Conservation (phyloP, 495 filamentous ascomycete genomes). For the Aspergillus saccharolyticus region DNA sequence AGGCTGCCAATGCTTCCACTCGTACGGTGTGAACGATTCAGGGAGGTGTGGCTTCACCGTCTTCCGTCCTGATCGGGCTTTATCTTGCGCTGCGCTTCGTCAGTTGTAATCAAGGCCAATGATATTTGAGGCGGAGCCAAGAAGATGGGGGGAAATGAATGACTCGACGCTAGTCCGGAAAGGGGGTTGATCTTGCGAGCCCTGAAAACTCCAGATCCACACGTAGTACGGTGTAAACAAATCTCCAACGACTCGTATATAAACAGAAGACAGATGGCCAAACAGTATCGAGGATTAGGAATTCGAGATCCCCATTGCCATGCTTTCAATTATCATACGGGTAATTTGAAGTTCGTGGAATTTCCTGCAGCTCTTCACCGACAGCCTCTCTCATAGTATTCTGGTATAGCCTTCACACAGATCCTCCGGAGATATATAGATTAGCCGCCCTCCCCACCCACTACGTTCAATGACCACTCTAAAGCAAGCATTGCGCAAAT, state of each 20-base stretch:
- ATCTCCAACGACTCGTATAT: not conserved
- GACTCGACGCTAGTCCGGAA: not conserved
- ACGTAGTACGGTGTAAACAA: too few relatives aligned
- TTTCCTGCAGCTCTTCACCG: too few relatives aligned
- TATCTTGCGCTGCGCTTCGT: too few relatives aligned
- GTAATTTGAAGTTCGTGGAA: too few relatives aligned
- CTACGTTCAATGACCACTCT: slow-evolving; percentile 22
- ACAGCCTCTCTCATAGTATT: too few relatives aligned
- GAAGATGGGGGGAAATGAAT: not conserved
- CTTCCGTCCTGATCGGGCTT: not conserved
- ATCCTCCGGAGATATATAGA: too few relatives aligned
- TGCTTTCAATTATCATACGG: too few relatives aligned
- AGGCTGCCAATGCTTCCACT: not conserved
- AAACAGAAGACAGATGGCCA: not conserved
- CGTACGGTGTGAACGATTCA: not conserved
- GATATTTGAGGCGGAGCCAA: not conserved
- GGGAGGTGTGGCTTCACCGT: too few relatives aligned
- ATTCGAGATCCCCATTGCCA: too few relatives aligned
- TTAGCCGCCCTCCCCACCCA: not conserved
- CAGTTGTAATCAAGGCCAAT: too few relatives aligned
- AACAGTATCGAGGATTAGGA: too few relatives aligned
- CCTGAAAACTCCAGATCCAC: not conserved
- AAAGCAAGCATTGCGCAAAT: slow-evolving; percentile 24
- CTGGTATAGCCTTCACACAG: too few relatives aligned
- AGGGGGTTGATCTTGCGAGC: slow-evolving; percentile 2